Conservation (phyloP, 345 rosid species). For the Populus deltoides region DNA sequence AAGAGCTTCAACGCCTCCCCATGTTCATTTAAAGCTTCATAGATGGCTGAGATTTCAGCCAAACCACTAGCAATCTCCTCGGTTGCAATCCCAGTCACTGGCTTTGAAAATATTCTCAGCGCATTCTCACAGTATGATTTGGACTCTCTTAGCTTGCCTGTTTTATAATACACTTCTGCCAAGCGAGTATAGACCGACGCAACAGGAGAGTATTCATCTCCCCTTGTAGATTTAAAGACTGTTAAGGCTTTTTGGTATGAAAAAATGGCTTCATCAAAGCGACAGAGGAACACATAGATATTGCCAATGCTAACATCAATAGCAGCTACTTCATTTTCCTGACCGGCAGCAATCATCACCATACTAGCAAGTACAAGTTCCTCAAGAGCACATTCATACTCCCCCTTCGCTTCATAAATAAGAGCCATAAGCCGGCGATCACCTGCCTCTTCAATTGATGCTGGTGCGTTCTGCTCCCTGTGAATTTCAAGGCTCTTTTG, state of each 20-base stretch:
- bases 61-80: slow-evolving; percentile 89
- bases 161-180: slow-evolving; percentile 85
- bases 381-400: slow-evolving; percentile 84
- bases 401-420: slow-evolving; percentile 91
- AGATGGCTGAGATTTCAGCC: slow-evolving; percentile 84
- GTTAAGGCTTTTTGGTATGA: slow-evolving; percentile 97
- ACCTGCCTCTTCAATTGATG: slow-evolving; percentile 88
- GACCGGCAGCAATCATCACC: slow-evolving; percentile 89
- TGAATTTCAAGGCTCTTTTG: slow-evolving; percentile 86
- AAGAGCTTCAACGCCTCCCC: slow-evolving; percentile 93
- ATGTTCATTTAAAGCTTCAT: slow-evolving; percentile 87
- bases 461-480: slow-evolving; percentile 76
- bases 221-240: slow-evolving; percentile 80
- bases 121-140: slow-evolving; percentile 91
- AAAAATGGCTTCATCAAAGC: slow-evolving; percentile 92
- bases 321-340: slow-evolving; percentile 86
- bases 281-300: slow-evolving; percentile 69
- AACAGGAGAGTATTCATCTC: slow-evolving; percentile 81
- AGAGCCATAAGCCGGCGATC: slow-evolving; percentile 92
- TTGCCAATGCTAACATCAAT: slow-evolving; percentile 93
- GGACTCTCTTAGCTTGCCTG: slow-evolving; percentile 92
- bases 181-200: slow-evolving; percentile 87
- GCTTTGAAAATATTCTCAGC: slow-evolving; percentile 78
- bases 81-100: slow-evolving; percentile 75
- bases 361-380: slow-evolving; percentile 96